A percentile compares a stretch with the other conserved stretches of the same genome.
These are phyloP conservation scores for Ceratocystis harringtonii DNA, from an alignment of 2,329 filamentous ascomycete genomes.

Conservation along the genomic window DNA sequence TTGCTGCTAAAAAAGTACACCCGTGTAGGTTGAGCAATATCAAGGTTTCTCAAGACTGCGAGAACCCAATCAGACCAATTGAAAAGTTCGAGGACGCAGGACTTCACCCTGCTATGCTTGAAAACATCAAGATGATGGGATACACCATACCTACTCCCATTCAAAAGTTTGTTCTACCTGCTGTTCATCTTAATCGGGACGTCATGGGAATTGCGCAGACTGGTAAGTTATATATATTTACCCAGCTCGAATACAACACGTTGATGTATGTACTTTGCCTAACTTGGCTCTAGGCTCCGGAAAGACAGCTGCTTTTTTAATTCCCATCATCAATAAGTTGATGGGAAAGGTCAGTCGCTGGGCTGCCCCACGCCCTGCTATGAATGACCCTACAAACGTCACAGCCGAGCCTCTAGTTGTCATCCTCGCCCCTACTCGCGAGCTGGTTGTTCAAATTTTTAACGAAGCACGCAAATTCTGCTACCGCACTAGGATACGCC, in stretches of 20 bases:
- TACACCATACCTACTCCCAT: conserved; percentile 71
- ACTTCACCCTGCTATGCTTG: conserved; percentile 67
- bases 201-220: conserved; percentile 86
- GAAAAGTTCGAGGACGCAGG: conserved; percentile 57
- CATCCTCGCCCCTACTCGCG: conserved; percentile 72
- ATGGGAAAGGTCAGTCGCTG: conserved; percentile 94
- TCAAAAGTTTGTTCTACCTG: conserved; percentile 70
- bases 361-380: conserved; percentile 59
- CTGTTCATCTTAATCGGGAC: conserved; percentile 62
- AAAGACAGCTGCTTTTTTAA: conserved; percentile 85
- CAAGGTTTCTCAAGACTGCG: conserved; percentile 42
- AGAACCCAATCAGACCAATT: conserved; percentile 35
- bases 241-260: not conserved
- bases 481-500: conserved; percentile 87
- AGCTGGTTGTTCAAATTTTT: conserved; percentile 88
- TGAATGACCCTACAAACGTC: conserved; percentile 29
- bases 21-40: conserved; percentile 37
- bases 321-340: conserved; percentile 75
- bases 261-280: not conserved
- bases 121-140: conserved; percentile 59
- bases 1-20: not conserved
- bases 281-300: conserved; percentile 56
- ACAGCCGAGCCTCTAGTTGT: conserved; percentile 79
- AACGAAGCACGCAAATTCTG: conserved; percentile 85
- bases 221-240: conserved; percentile 36